Conservation (phyloP, 257 asterid genomes). For the Anisodus tanguticus region DNA sequence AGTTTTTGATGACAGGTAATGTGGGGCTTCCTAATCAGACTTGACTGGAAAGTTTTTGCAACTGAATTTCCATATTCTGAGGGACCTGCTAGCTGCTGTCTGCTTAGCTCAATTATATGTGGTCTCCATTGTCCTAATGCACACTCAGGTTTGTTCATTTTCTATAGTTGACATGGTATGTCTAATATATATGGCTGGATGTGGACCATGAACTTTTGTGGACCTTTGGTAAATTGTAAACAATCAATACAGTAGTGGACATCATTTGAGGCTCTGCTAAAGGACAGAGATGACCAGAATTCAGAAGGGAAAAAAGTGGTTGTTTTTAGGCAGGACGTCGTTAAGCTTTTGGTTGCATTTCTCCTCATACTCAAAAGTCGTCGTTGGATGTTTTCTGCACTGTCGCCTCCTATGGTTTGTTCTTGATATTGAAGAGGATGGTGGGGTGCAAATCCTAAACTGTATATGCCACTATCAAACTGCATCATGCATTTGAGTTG, state of each 20-base stretch:
- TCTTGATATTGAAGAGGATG: background rate
- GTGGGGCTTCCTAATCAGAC: conserved; percentile 30
- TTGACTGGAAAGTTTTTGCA: conserved; percentile 27
- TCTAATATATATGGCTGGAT: background rate
- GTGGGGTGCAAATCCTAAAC: background rate
- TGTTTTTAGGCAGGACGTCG: background rate
- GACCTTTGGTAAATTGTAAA: background rate
- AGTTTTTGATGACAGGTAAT: conserved; percentile 25
- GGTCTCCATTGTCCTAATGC: background rate
- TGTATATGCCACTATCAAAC: background rate
- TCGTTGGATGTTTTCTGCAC: background rate
- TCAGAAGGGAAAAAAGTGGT: too few species aligned
- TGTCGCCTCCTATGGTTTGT: background rate
- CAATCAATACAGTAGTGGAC: conserved; percentile 10
- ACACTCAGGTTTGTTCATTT: conserved; percentile 23
- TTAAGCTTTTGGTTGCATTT: background rate
- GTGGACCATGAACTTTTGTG: conserved; percentile 1
- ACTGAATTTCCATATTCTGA: conserved; percentile 22
- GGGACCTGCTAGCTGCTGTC: conserved; percentile 28
- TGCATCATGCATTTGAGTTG: background rate
- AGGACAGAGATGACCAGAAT: background rate
- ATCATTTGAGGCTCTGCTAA: conserved; percentile 8
- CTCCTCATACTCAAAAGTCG: background rate
- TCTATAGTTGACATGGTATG: background rate
- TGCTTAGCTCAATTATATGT: conserved; percentile 30